Percentiles rank a stretch among this genome's conserved stretches.
Evolutionary conservation across 73 alveolate species (phyloP).

Genomic region (Paramecium tetraurelia): DNA sequence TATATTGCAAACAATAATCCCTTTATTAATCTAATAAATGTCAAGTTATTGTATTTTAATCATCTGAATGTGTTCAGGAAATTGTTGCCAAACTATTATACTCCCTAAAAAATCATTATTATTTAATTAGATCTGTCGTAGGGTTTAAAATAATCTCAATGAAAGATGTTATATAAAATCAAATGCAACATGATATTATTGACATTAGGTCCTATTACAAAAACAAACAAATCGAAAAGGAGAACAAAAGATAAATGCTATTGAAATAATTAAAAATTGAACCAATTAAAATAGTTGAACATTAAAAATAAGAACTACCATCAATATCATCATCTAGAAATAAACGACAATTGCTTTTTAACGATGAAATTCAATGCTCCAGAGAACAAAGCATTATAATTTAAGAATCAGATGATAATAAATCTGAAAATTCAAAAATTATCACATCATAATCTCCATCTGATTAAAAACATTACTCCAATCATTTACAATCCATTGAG

Average conservation of each 20-base stretch:
- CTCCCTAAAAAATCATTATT: background rate
- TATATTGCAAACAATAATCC: background rate
- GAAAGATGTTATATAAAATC: background rate
- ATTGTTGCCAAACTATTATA: background rate
- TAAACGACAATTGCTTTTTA: background rate
- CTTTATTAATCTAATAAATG: background rate
- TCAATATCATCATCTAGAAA: background rate
- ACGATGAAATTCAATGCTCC: background rate
- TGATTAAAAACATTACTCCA: background rate
- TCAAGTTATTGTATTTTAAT: background rate
- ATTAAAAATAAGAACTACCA: background rate
- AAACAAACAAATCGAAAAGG: background rate
- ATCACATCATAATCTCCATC: background rate
- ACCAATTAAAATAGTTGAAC: background rate
- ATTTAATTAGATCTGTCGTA: background rate
- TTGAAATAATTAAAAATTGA: background rate
- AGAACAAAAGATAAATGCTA: background rate
- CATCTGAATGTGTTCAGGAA: background rate
- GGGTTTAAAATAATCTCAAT: conserved; percentile 2
- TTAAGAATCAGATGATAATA: background rate
- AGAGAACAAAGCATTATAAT: background rate
- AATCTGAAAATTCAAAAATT: background rate
- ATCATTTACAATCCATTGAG: background rate
- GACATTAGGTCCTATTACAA: background rate
- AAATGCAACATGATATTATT: background rate